Evolutionary conservation across 148 eudicot species (phyloP), one percentile per base, ranked within the genome.

Genomic region (Vaccinium vitisidaea): DNA sequence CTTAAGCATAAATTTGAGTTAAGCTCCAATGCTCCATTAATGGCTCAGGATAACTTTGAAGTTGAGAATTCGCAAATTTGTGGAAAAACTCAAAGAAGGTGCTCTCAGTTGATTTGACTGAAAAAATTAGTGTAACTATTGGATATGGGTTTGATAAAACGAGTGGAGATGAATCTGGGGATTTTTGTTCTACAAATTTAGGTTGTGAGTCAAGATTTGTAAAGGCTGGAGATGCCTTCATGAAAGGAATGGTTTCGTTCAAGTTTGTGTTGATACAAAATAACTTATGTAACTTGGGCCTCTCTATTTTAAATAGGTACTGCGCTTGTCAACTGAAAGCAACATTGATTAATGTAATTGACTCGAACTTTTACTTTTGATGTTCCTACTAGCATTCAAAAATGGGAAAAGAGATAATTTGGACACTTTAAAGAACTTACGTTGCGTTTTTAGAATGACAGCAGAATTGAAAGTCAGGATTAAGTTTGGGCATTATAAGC

Each of bases 401-500:
- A 2, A 56, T 56, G 15, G 23, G 70, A 65, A 23, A 65, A 23
- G 14, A 23, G 70, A 65, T 65, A 12, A n/a, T 10, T 65, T 65
- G 30, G 30, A 61, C 69, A 61, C 69, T 71, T 71, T 71, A 32
- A 32, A 71, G 8, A 10, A 30, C 43, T 13, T 49, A 46, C 10
- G 19, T 43, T 75, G 25, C 2, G 53, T 43, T 75, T 15, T 8
- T 75, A 19, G 11, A 6, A n/a, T 48, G 55, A 74, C 55, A n/a
- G 27, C 25, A 48, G 55, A n/a, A 76, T 76, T n/a, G 15, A 76
- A 49, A 49, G 48, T 75, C 16, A 48, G 10, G 55, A 21, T 19
- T 21, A 21, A 46, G 79, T 76, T 48, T 48, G 15, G 27, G 79
- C 79, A 76, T 76, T 49, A 48, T 76, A n/a, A 76, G 79, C 79